A percentile compares a stretch with the other conserved stretches of the same genome.
Conservation (phyloP, 345 rosid genomes). For the Citrus medica region DNA sequence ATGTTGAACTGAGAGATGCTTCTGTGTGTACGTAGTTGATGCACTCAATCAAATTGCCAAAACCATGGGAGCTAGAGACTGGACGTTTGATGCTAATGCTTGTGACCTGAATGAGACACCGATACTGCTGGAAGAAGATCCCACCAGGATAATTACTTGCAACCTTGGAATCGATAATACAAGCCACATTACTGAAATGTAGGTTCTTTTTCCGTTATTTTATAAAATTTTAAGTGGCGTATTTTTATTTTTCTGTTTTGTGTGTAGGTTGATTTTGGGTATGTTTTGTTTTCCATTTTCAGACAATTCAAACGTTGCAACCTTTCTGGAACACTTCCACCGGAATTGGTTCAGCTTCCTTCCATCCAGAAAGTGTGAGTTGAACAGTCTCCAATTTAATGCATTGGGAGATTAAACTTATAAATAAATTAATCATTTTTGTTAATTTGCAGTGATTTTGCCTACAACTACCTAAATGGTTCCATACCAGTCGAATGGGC, state of each 20-base stretch:
- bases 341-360: conserved; percentile 44
- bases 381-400: not conserved
- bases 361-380: conserved; percentile 44
- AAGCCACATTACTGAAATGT: conserved; percentile 38
- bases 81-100: conserved; percentile 45
- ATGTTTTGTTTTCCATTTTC: conserved; percentile 11
- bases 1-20: not conserved
- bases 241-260: not conserved
- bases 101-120: conserved; percentile 28
- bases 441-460: conserved; percentile 47
- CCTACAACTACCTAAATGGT: conserved; percentile 54
- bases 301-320: conserved; percentile 41
- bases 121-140: conserved; percentile 3
- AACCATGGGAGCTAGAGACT: conserved; percentile 44
- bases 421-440: not conserved
- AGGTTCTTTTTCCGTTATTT: conserved; percentile 3
- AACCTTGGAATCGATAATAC: conserved; percentile 24
- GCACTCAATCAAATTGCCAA: conserved; percentile 44
- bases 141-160: conserved; percentile 27
- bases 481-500: conserved; percentile 62
- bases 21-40: conserved; percentile 30
- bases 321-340: conserved; percentile 57
- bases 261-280: not conserved
- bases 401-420: not conserved
- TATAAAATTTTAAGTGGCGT: not conserved